Conservation (phyloP, 768 basidiomycete species). For the Suillus fuscotomentosus region DNA sequence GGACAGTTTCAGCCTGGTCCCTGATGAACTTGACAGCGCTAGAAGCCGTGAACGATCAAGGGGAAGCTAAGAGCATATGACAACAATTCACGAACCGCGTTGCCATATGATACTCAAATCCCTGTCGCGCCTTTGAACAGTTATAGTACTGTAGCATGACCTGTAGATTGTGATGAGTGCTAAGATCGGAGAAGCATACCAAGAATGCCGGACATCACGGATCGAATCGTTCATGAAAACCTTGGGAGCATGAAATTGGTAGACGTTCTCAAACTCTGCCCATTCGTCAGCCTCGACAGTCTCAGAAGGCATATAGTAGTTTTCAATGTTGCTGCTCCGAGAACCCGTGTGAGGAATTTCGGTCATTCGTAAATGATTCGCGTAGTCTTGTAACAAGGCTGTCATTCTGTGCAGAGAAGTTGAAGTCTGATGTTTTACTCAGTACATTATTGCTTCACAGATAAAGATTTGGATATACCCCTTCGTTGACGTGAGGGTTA, state of each 20-base stretch:
- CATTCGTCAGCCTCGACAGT: slow-evolving; percentile 67
- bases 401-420: slow-evolving; percentile 49
- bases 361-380: slow-evolving; percentile 48
- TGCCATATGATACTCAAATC: slow-evolving; percentile 88
- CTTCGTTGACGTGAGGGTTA: slow-evolving; percentile 11
- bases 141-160: slow-evolving; percentile 89
- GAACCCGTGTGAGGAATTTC: slow-evolving; percentile 35
- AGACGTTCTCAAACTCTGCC: slow-evolving; percentile 86
- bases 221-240: slow-evolving; percentile 74
- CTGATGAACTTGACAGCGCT: slow-evolving; percentile 87
- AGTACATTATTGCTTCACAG: background rate
- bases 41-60: slow-evolving; percentile 8
- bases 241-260: slow-evolving; percentile 85
- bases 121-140: slow-evolving; percentile 69
- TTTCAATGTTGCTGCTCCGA: slow-evolving; percentile 37
- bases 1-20: slow-evolving; percentile 64
- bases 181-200: background rate
- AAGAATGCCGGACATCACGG: slow-evolving; percentile 60
- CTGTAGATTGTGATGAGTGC: slow-evolving; percentile 36
- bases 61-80: slow-evolving; percentile 7
- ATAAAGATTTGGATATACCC: slow-evolving; percentile 14
- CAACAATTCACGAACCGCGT: slow-evolving; percentile 54
- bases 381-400: slow-evolving; percentile 58
- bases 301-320: slow-evolving; percentile 67
- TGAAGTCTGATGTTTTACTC: slow-evolving; percentile 19